Evolutionary conservation across 257 asterid species (phyloP), one percentile per base, ranked within the genome.

Genomic region (Echium plantagineum): DNA sequence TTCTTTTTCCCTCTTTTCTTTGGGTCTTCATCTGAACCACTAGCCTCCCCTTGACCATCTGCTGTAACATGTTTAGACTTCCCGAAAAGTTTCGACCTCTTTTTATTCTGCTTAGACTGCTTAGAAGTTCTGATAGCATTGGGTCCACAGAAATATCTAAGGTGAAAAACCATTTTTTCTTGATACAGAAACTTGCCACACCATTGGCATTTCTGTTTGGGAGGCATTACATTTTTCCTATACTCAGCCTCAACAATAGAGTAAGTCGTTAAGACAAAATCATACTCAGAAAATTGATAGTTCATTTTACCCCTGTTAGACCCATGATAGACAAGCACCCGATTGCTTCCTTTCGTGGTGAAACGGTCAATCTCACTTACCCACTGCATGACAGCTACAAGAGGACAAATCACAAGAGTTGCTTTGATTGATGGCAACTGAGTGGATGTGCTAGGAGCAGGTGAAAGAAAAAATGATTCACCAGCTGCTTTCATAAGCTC

Each of bases 331-430:
- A 85, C 80, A 55, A 91, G 89, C 22, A 88, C 86, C 76, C 73
- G 85, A 59, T 79, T 79, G 80, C 93, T 88, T 69, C 90, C 95
- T 73, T 88, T 71, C 21, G 74, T 66, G 58, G 98, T 91, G 78
- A 81, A 91, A 57, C 90, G 89, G 5, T 82, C 88, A 64, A 91
- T 83, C 76, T 91, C 98, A 75, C 81, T 76, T 9, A 74, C 94
- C 98, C 98, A 91, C 66, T 91, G 98, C 72, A 66, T 75, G 69
- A 80, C 88, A 32, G 98, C 98, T 47, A 88, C 91, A 78, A 88
- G 24, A n/a, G 98, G 98, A 72, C 98, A 91, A 63, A 91, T 81
- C 30, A 91, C 95, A 65, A 91, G 93, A 58, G 95, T 88, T 32
- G 86, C 94, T 62, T 83, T 91, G 22, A 91, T 72, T 24, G 72